Evolutionary conservation across 2,329 filamentous ascomycete species (phyloP), one percentile per base, ranked within the genome.

Genomic region (Colletotrichum sp.): DNA sequence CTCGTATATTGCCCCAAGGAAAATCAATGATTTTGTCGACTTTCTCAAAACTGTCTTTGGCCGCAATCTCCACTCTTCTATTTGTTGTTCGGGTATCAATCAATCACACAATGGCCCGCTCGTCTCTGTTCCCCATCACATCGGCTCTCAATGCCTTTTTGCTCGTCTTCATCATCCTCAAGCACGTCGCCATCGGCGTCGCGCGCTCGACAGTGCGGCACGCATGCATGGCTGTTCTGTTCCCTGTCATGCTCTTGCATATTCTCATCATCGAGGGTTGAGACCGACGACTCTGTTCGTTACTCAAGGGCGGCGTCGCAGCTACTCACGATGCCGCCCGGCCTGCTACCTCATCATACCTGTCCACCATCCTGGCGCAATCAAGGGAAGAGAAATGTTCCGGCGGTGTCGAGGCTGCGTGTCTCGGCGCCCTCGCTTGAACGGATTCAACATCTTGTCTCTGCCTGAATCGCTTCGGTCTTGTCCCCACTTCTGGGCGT

Each of bases 141-240:
- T 73, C 73, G 57, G 73, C 34, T 18, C 49, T 76, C 34, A 76
- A 68, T 32, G 73, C 64, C 34, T 28, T 68, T 8, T 24, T 76
- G 13, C 73, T 76, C 26, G 8, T 13, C 34, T 76, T 64, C 70
- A 76, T 76, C 73, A 73, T 76, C 8, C 73, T 76, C 70, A 76
- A 76, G 44, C 73, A 73, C n/a, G 64, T 73, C 28, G 59, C 64
- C 15, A 36, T 76, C 28, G 70, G 57, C 32, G 44, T 76, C 34
- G 49, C 64, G 12, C 64, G 65, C n/a, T 76, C 70, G 5, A 59
- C 73, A 10, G 10, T 65, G 15, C 70, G 73, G 3, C 64, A 73
- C 30, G 73, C 65, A 3, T 73, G 64, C 55, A 69, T 76, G 70
- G 73, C 36, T 0, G 49, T 73, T 7, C 64, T 76, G 7, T 73